Percentiles rank a stretch among this genome's conserved stretches.
Conservation (phyloP, 148 eudicot species). For the Pharnaceum exiguum region DNA sequence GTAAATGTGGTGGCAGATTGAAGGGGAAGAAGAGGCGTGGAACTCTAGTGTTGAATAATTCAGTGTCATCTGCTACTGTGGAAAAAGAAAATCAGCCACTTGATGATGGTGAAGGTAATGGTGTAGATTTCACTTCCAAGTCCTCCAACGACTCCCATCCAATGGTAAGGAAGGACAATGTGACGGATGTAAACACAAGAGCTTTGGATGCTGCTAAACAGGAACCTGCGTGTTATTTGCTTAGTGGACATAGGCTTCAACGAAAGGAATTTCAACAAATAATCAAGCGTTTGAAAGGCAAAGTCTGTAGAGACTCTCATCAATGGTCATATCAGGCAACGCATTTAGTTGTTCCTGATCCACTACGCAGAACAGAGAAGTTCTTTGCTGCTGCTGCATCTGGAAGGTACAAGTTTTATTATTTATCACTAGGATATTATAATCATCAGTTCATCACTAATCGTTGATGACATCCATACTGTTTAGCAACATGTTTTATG, state of each 20-base stretch:
- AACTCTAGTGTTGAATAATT: conserved; percentile 19
- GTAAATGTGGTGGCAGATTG: conserved; percentile 9
- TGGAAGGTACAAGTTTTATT: conserved; percentile 58
- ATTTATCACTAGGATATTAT: too few species aligned
- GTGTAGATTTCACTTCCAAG: conserved; percentile 20
- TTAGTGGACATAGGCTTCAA: conserved; percentile 87
- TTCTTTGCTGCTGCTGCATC: conserved; percentile 98
- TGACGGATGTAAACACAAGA: conserved; percentile 11
- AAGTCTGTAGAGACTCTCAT: conserved; percentile 87
- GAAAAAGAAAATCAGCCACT: conserved; percentile 50
- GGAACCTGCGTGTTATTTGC: conserved; percentile 64
- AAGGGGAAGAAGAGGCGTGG: conserved; percentile 23
- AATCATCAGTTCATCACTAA: too few species aligned
- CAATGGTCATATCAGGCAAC: conserved; percentile 98
- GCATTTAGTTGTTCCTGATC: conserved; percentile 85
- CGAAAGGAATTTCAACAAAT: conserved; percentile 85
- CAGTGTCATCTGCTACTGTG: conserved; percentile 18
- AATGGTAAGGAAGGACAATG: conserved; percentile 15
- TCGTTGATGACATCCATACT: too few species aligned
- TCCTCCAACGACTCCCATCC: conserved; percentile 21
- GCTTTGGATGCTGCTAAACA: conserved; percentile 5
- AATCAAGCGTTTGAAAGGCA: conserved; percentile 72
- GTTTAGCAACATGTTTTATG: too few species aligned
- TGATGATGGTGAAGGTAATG: conserved; percentile 16
- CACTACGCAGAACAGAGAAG: conserved; percentile 86